phyloP scores from a whole-genome alignment of 2,329 filamentous ascomycete genomes.

The Mycosphaerella sp. region DNA sequence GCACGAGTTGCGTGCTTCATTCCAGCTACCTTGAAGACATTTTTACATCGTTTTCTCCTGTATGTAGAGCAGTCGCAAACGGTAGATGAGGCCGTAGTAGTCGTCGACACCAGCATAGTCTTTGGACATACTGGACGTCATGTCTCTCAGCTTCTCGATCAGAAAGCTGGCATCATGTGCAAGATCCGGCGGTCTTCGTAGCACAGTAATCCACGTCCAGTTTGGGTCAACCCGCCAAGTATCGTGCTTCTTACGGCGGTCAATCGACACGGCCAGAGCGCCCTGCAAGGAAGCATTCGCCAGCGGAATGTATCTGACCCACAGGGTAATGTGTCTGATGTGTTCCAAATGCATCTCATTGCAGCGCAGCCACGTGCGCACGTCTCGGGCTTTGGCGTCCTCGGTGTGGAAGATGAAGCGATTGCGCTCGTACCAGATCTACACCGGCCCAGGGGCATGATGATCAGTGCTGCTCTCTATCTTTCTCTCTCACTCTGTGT shows the following conservation, averaged over 20 bases:
- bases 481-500: no score
- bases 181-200: slow-evolving; percentile 22
- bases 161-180: slow-evolving; percentile 24
- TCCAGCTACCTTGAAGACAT: no score
- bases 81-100: slow-evolving; percentile 18
- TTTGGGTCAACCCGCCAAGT: slow-evolving; percentile 20
- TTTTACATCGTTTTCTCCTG: slow-evolving; percentile 21
- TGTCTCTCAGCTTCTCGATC: slow-evolving; percentile 15
- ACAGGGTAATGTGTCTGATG: slow-evolving; percentile 24
- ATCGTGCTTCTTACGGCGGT: slow-evolving; percentile 12
- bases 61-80: slow-evolving; percentile 21
- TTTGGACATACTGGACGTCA: slow-evolving; percentile 12
- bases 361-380: slow-evolving; percentile 24
- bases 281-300: slow-evolving; percentile 18
- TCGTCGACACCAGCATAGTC: slow-evolving; percentile 16
- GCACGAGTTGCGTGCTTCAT: not conserved
- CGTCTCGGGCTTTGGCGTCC: slow-evolving; percentile 26
- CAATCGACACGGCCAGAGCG: slow-evolving; percentile 22
- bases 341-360: slow-evolving; percentile 19
- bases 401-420: slow-evolving; percentile 31
- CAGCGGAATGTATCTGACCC: slow-evolving; percentile 27
- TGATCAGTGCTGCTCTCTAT: no score
- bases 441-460: no score
- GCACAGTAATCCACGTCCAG: slow-evolving; percentile 31
- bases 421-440: slow-evolving; percentile 29